A percentile compares a stretch with the other conserved stretches of the same genome.
Evolutionary conservation across 106 monocot species (phyloP).

Genomic region (Hemerocallis citrina): DNA sequence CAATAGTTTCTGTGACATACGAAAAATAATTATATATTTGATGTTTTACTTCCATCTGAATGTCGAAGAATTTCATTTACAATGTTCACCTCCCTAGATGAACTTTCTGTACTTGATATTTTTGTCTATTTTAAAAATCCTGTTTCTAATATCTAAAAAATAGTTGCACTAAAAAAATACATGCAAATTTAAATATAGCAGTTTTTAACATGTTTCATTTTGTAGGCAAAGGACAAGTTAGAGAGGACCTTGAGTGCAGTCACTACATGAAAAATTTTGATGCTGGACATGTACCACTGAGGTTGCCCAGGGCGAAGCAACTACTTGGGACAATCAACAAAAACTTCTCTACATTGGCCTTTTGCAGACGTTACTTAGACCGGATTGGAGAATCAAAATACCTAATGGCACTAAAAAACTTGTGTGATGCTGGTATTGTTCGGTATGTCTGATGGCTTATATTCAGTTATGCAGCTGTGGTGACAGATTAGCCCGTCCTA

Average conservation of each 20-base stretch:
- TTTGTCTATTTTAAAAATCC: neutral
- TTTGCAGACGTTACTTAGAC: conserved; percentile 89
- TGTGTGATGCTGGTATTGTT: conserved; percentile 88
- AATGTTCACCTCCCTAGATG: neutral
- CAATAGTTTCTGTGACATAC: too few species aligned
- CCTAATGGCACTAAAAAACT: conserved; percentile 85
- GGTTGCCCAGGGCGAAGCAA: conserved; percentile 84
- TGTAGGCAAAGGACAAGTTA: conserved; percentile 88
- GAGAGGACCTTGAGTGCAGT: conserved; percentile 93
- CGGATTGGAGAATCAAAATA: conserved; percentile 90
- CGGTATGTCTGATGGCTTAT: conserved; percentile 49
- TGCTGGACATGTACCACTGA: conserved; percentile 77
- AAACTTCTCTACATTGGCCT: conserved; percentile 85
- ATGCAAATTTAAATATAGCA: neutral
- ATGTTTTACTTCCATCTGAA: neutral
- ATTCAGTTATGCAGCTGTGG: neutral
- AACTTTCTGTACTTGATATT: too few species aligned
- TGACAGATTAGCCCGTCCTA: too few species aligned
- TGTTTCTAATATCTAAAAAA: neutral
- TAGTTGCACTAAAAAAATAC: neutral
- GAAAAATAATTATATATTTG: too few species aligned
- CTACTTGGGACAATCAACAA: conserved; percentile 84
- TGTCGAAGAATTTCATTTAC: neutral
- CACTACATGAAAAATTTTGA: conserved; percentile 99
- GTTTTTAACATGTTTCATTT: conserved; percentile 1